phyloP scores from a whole-genome alignment of 768 basidiomycete genomes.

The Fomitopsis pulvina region DNA sequence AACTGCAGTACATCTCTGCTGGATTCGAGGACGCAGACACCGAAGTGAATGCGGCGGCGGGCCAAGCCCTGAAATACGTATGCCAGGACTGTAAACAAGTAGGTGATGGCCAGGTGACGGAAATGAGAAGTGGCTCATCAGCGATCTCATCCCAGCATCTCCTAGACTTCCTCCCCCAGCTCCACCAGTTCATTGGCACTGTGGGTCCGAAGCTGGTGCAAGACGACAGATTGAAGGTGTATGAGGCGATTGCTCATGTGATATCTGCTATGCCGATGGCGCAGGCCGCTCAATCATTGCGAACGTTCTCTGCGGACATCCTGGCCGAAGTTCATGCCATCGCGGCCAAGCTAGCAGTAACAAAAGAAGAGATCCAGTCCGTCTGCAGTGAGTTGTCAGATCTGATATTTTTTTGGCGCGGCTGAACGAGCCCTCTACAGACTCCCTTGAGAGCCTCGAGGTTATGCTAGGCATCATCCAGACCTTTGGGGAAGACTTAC shows the following conservation, averaged over 20 bases:
- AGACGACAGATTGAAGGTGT: conserved; percentile 87
- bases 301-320: conserved; percentile 82
- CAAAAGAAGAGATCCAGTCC: conserved; percentile 64
- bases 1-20: conserved; percentile 85
- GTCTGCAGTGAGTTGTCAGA: conserved; percentile 51
- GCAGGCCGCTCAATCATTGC: conserved; percentile 78
- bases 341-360: conserved; percentile 46
- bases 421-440: conserved; percentile 29
- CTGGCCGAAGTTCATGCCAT: conserved; percentile 68
- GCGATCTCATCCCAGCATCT: conserved; percentile 54
- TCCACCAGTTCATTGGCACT: conserved; percentile 82
- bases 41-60: conserved; percentile 89
- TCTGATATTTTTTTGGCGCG: neutral
- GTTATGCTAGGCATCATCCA: conserved; percentile 83
- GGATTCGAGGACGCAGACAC: conserved; percentile 79
- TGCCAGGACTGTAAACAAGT: conserved; percentile 95
- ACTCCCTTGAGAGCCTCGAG: conserved; percentile 87
- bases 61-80: conserved; percentile 92
- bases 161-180: conserved; percentile 83
- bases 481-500: conserved; percentile 78
- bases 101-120: conserved; percentile 16
- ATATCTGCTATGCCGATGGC: conserved; percentile 93
- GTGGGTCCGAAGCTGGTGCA: conserved; percentile 75
- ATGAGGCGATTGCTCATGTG: conserved; percentile 93
- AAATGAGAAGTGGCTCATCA: neutral